Conservation (phyloP, 2,329 filamentous ascomycete genomes). For the Cladophialophora psammophila region DNA sequence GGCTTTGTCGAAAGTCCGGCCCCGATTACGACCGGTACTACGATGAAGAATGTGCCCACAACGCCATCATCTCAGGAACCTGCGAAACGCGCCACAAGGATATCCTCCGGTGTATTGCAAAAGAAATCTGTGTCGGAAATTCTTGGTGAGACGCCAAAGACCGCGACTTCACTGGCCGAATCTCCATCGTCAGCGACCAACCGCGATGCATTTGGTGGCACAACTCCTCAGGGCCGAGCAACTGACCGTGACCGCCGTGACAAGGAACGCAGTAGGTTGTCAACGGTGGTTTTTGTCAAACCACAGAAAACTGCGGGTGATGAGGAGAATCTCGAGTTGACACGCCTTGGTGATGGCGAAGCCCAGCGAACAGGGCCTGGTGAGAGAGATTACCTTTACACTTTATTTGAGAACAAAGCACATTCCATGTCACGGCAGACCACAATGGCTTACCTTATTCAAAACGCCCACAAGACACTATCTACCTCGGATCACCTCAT, state of each 20-base stretch:
- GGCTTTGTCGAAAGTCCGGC: constrained; percentile 39
- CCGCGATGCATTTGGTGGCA: constrained; percentile 43
- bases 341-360: constrained; percentile 38
- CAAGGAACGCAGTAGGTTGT: constrained; percentile 68
- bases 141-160: constrained; percentile 64
- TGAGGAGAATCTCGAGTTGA: constrained; percentile 47
- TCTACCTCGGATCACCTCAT: constrained; percentile 85
- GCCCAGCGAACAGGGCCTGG: constrained; percentile 62
- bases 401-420: constrained; percentile 67
- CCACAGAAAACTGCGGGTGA: constrained; percentile 62
- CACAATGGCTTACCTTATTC: constrained; percentile 73
- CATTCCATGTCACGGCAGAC: constrained; percentile 61
- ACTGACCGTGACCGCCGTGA: constrained; percentile 64
- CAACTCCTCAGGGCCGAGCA: constrained; percentile 50
- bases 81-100: constrained; percentile 70
- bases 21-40: constrained; percentile 35
- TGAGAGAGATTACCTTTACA: constrained; percentile 67
- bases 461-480: constrained; percentile 86
- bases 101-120: constrained; percentile 73
- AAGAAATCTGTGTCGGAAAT: constrained; percentile 78
- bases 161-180: constrained; percentile 47
- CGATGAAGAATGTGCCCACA: constrained; percentile 41
- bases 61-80: constrained; percentile 46
- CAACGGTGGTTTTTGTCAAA: constrained; percentile 80
- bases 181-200: constrained; percentile 36